Evolutionary conservation across 306 rosid species (phyloP), one percentile per base, ranked within the genome.

Genomic region (Prunus dulcis): DNA sequence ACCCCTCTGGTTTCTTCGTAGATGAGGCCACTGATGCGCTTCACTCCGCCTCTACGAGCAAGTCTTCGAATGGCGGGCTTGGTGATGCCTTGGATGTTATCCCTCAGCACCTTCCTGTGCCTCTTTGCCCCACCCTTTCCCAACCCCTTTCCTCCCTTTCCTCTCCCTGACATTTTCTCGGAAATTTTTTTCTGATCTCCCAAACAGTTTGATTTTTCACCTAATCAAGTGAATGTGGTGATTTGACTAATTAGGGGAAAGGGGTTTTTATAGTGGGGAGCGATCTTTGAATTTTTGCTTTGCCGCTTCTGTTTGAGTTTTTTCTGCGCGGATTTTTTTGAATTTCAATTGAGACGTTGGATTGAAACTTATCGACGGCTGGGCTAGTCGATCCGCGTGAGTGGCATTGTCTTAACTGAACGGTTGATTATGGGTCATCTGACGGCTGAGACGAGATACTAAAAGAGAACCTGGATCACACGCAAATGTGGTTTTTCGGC

Each of bases 1-100:
- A 79, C 82, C 2, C 82, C 82, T 10, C 82, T 46, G 50, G 82
- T 79, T 67, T 79, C 82, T 58, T 79, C 82, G 60, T 79, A 79
- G 78, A 79, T 79, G 8, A 79, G 78, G 22, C 78, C 73, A 9
- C 82, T 79, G 13, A 79, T 79, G 17, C 82, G 78, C 73, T 79
- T 79, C 61, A 79, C 82, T 23, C 78, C 82, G 11, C 82, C 82
- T 22, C 78, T 22, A 41, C 78, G 72, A 13, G 81, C 81, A 25
- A 77, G 76, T 12, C 81, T 57, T 3, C 81, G 76, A 3, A 77
- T 77, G 52, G 81, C 81, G 0, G 70, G 81, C 81, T 77, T 77
- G 12, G 81, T 69, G 62, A 69, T 69, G 2, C 81, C 82, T 18
- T 72, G 82, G 82, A 79, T 79, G 62, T 79, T 79, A 20, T 79